These are phyloP conservation scores for Trametes sanguinea DNA, from an alignment of 768 basidiomycete genomes.

Conservation along the genomic window DNA sequence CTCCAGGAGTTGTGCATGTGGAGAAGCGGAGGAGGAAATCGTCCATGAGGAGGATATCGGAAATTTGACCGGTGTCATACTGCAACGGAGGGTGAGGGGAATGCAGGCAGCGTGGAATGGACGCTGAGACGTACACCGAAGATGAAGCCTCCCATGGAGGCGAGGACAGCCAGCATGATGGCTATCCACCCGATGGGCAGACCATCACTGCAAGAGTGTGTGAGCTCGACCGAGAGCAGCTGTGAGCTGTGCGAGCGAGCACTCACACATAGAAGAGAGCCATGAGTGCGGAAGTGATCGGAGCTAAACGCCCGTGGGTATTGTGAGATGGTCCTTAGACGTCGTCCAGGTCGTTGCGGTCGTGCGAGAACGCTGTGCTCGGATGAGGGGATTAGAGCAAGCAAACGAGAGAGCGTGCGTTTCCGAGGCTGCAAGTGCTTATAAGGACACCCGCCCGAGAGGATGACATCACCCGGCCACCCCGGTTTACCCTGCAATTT, in stretches of 20 bases:
- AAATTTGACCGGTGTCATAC: slow-evolving; percentile 80
- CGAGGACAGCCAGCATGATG: slow-evolving; percentile 65
- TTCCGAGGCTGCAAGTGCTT: slow-evolving; percentile 6
- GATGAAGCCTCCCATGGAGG: slow-evolving; percentile 64
- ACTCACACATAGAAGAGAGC: slow-evolving; percentile 35
- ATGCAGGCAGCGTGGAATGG: neutral
- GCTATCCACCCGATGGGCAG: slow-evolving; percentile 63
- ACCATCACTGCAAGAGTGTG: slow-evolving; percentile 45
- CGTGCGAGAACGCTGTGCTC: neutral
- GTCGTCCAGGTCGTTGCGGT: slow-evolving; percentile 4
- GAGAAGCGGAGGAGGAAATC: slow-evolving; percentile 70
- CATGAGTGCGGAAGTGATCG: slow-evolving; percentile 21
- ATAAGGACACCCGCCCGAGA: slow-evolving; percentile 6
- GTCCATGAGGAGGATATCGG: slow-evolving; percentile 72
- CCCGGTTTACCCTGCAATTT: slow-evolving; percentile 8
- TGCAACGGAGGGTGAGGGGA: slow-evolving; percentile 16
- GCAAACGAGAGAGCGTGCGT: neutral
- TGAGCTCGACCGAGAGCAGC: no score
- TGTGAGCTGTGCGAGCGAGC: no score
- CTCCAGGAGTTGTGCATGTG: slow-evolving; percentile 44
- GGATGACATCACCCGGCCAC: slow-evolving; percentile 22
- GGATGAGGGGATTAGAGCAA: neutral
- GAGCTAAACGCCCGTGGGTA: slow-evolving; percentile 3
- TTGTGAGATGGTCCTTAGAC: neutral
- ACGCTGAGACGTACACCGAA: slow-evolving; percentile 28